phyloP scores from a whole-genome alignment of 805 yeast genomes.

The Candida arabinofermentans region DNA sequence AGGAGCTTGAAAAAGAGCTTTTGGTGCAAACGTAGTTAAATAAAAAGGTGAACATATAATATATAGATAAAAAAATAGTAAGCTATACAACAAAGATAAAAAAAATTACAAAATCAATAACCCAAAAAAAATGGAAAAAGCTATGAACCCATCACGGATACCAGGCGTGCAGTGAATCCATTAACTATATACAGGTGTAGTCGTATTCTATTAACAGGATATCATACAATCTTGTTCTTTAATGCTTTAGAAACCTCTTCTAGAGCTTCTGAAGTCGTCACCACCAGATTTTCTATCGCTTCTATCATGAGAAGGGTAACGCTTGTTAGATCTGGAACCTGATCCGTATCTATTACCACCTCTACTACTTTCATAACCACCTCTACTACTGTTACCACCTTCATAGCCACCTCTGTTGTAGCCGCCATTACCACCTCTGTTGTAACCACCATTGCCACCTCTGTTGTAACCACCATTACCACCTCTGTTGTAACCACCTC shows the following conservation, averaged over 20 bases:
- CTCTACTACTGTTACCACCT: background rate
- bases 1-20: too few species aligned
- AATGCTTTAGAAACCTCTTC: slow-evolving; percentile 1
- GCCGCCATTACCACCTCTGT: slow-evolving; percentile 4
- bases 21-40: too few species aligned
- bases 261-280: slow-evolving; percentile 1
- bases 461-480: slow-evolving; percentile 4
- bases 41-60: background rate
- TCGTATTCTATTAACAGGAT: background rate
- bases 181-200: too few species aligned
- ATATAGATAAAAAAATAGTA: background rate
- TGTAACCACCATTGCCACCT: slow-evolving; percentile 9
- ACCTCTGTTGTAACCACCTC: background rate
- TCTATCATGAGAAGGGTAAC: background rate
- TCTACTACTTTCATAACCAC: background rate
- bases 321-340: background rate
- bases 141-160: background rate
- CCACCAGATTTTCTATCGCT: background rate
- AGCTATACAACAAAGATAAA: background rate
- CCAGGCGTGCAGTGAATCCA: too few species aligned
- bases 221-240: background rate
- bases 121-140: too few species aligned
- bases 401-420: slow-evolving; percentile 2
- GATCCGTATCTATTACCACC: slow-evolving; percentile 1
- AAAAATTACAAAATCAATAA: background rate